Evolutionary conservation across 345 rosid genomes (phyloP).

Genomic region (Gynandropsis gynandra): DNA sequence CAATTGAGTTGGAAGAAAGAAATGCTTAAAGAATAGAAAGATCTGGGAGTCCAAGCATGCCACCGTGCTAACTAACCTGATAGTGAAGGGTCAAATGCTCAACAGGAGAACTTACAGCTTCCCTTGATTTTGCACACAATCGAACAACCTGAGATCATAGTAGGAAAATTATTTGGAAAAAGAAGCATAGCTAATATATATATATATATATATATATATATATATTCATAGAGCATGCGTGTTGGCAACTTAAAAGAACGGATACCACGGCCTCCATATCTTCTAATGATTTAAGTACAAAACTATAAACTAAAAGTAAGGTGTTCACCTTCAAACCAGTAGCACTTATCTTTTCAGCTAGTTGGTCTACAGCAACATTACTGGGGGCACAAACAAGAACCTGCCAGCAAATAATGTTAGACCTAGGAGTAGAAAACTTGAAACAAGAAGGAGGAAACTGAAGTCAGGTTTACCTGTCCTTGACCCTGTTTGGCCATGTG

Average conservation of each 20-base stretch:
- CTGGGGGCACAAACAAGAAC: constrained; percentile 99
- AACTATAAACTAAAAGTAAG: not conserved
- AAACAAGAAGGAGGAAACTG: constrained; percentile 5
- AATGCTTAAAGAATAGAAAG: not conserved
- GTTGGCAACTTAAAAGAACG: constrained; percentile 13
- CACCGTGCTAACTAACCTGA: constrained; percentile 55
- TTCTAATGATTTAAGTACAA: not conserved
- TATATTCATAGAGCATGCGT: constrained; percentile 2
- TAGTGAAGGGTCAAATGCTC: constrained; percentile 99
- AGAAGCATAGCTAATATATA: not conserved
- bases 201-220: too few relatives aligned
- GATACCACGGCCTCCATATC: not conserved
- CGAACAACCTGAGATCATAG: constrained; percentile 66
- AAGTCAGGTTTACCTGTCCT: constrained; percentile 60
- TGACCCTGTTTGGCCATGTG: constrained; percentile 99
- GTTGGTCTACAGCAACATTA: constrained; percentile 98
- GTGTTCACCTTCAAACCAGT: constrained; percentile 86
- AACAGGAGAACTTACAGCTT: constrained; percentile 98
- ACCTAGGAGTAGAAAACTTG: constrained; percentile 4
- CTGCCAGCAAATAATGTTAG: constrained; percentile 29
- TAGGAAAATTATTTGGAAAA: constrained; percentile 6
- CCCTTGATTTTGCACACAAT: constrained; percentile 98
- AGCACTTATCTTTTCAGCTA: constrained; percentile 99
- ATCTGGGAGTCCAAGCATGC: constrained; percentile 6
- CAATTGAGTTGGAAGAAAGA: constrained; percentile 2